Percentiles rank a stretch among this genome's conserved stretches.
Evolutionary conservation across 1,139 yeast species (phyloP).

Genomic region (Lipomyces yarrowii): DNA sequence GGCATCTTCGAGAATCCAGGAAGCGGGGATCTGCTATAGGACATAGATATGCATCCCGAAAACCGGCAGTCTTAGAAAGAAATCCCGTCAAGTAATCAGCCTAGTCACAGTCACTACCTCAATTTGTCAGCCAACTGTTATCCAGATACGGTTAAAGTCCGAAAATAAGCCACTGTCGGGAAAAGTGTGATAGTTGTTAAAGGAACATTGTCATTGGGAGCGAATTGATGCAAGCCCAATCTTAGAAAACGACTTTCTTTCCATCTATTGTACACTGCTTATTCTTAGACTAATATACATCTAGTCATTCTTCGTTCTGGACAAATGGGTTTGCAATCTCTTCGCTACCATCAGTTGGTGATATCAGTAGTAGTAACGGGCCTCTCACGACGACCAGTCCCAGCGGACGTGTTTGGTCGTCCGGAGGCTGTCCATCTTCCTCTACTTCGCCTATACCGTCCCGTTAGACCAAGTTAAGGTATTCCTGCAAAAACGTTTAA

Average conservation of each 20-base stretch:
- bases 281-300: not conserved
- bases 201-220: not conserved
- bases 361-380: constrained; percentile 73
- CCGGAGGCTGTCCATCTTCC: constrained; percentile 57
- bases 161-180: not conserved
- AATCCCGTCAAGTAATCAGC: no score
- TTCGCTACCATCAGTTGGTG: constrained; percentile 84
- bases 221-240: not conserved
- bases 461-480: not conserved
- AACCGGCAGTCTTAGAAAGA: no score
- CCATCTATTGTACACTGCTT: not conserved
- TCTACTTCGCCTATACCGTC: constrained; percentile 23
- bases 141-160: no score
- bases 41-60: no score
- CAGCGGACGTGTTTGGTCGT: constrained; percentile 60
- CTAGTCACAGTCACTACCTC: no score
- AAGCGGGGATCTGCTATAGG: no score
- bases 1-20: no score
- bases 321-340: constrained; percentile 72
- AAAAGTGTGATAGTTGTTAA: not conserved
- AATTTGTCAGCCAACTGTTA: no score
- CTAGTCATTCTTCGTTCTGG: constrained; percentile 14
- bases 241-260: not conserved
- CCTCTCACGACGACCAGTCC: constrained; percentile 88
- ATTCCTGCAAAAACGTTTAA: constrained; percentile 29